Conservation (phyloP, 23 red algal genomes). For the Gracilaria gracilis region DNA sequence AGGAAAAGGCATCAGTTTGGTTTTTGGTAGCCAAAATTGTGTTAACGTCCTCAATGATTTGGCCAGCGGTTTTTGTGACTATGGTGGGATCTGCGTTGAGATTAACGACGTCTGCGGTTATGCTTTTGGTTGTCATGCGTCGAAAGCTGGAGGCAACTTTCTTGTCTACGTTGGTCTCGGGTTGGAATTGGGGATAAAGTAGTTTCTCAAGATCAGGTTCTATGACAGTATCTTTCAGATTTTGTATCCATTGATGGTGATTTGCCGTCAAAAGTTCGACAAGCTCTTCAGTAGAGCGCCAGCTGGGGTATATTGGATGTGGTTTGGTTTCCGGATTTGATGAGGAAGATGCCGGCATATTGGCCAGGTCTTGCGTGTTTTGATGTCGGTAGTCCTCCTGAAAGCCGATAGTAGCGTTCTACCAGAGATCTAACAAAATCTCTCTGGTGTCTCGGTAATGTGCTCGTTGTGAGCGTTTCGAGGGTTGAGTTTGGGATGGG, state of each 20-base stretch:
- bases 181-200: neutral
- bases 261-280: neutral
- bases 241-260: neutral
- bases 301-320: neutral
- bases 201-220: neutral
- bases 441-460: no score
- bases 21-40: no score
- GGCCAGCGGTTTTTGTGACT: no score
- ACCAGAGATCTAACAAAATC: no score
- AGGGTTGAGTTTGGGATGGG: no score
- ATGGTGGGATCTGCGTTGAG: neutral
- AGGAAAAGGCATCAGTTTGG: no score
- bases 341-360: neutral
- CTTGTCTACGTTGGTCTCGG: neutral
- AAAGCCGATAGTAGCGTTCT: no score
- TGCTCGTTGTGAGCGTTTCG: no score
- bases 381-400: no score
- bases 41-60: no score
- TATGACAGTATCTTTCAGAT: slow-evolving; percentile 6
- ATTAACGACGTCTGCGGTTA: neutral
- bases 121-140: slow-evolving; percentile 17
- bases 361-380: no score
- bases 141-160: neutral
- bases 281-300: slow-evolving; percentile 25
- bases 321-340: neutral